Conservation (phyloP, 768 basidiomycete genomes). For the Leccinum imitatum region DNA sequence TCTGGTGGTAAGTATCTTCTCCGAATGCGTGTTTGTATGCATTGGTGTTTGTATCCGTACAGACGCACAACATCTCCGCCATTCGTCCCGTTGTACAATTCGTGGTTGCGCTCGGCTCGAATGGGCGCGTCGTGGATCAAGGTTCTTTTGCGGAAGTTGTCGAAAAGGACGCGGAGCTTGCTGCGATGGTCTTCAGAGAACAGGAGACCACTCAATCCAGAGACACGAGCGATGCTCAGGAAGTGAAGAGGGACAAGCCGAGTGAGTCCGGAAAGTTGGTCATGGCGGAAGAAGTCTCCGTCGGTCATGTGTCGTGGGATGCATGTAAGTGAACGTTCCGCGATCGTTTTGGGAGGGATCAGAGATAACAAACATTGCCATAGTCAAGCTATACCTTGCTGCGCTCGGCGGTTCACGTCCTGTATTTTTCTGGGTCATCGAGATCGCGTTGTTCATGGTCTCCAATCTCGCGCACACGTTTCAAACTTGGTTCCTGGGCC, state of each 20-base stretch:
- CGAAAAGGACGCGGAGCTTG: background rate
- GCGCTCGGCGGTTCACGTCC: background rate
- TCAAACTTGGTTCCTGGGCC: constrained; percentile 5
- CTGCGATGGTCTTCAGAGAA: background rate
- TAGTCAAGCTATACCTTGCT: constrained; percentile 3
- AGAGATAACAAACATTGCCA: background rate
- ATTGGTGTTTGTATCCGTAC: background rate
- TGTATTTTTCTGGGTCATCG: background rate
- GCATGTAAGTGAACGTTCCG: background rate
- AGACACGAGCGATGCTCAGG: background rate
- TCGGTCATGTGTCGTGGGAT: constrained; percentile 2
- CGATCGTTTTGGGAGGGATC: background rate
- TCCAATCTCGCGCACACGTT: background rate
- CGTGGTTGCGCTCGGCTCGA: constrained; percentile 1
- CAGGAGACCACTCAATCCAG: background rate
- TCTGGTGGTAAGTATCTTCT: constrained; percentile 1
- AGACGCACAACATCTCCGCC: constrained; percentile 1
- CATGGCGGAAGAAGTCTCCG: background rate
- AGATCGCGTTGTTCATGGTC: background rate
- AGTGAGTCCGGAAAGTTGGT: background rate
- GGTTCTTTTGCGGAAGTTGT: background rate
- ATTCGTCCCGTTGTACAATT: background rate
- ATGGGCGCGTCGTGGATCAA: background rate
- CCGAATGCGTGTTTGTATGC: background rate
- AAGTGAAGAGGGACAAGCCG: background rate